phyloP scores from a whole-genome alignment of 257 asterid genomes.

The Solanum arcanum region DNA sequence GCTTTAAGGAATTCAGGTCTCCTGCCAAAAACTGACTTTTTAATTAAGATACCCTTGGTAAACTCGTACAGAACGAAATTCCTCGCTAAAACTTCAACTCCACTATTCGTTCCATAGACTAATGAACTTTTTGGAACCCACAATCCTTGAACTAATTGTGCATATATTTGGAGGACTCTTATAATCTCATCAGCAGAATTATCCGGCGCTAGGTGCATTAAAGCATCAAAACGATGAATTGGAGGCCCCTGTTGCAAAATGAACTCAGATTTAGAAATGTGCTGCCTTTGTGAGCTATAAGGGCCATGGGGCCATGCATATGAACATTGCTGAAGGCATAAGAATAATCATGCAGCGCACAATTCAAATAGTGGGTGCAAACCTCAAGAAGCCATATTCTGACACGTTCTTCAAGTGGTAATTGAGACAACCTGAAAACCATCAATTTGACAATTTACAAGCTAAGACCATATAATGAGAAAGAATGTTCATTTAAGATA shows the following conservation, averaged over 20 bases:
- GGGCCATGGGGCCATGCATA: neutral
- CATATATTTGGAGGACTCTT: constrained; percentile 47
- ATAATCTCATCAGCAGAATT: constrained; percentile 52
- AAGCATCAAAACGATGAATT: constrained; percentile 60
- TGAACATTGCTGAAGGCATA: neutral
- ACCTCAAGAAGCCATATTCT: constrained; percentile 60
- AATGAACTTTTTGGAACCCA: constrained; percentile 68
- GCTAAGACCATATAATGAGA: neutral
- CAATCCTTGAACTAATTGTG: constrained; percentile 77
- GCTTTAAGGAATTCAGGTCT: constrained; percentile 8
- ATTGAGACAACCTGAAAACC: constrained; percentile 47
- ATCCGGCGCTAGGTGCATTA: constrained; percentile 67
- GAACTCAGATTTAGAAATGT: constrained; percentile 10
- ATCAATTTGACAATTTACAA: constrained; percentile 5
- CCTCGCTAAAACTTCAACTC: constrained; percentile 33
- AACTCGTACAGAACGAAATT: constrained; percentile 54
- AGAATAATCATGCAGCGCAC: neutral
- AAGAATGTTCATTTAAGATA: neutral
- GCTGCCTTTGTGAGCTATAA: neutral
- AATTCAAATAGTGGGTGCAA: constrained; percentile 1
- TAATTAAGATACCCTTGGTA: constrained; percentile 38
- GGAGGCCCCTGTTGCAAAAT: constrained; percentile 55
- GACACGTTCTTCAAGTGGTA: constrained; percentile 68
- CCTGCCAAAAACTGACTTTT: constrained; percentile 13
- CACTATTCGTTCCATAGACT: constrained; percentile 27